phyloP scores from a whole-genome alignment of 768 basidiomycete species.

The Boletus sensibilis region DNA sequence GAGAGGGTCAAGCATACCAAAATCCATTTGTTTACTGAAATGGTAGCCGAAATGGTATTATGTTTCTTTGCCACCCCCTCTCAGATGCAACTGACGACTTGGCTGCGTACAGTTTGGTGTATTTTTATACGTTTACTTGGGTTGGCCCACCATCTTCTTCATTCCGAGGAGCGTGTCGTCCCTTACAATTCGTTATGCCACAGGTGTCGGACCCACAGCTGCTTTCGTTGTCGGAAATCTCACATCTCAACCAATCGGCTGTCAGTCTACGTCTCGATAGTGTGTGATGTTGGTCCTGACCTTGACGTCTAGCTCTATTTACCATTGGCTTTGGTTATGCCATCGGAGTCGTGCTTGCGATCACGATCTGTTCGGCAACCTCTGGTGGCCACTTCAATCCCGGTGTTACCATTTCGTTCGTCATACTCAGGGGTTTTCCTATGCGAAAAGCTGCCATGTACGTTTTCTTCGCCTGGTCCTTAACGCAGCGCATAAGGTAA shows the following conservation, averaged over 20 bases:
- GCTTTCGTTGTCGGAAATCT: conserved; percentile 49
- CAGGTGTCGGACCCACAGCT: conserved; percentile 56
- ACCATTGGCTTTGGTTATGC: conserved; percentile 60
- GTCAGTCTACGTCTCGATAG: conserved; percentile 38
- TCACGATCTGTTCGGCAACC: conserved; percentile 48
- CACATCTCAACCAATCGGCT: conserved; percentile 45
- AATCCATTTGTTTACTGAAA: conserved; percentile 55
- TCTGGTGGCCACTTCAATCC: conserved; percentile 73
- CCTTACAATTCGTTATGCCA: not conserved
- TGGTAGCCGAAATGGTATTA: conserved; percentile 58
- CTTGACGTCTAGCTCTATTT: conserved; percentile 41
- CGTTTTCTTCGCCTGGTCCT: conserved; percentile 15
- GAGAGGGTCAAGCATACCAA: conserved; percentile 46
- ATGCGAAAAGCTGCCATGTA: conserved; percentile 50
- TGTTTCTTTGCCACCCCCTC: not conserved
- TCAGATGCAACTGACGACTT: conserved; percentile 1
- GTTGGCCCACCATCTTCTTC: conserved; percentile 24
- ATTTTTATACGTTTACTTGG: conserved; percentile 58
- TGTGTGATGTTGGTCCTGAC: not conserved
- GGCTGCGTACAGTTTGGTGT: conserved; percentile 49
- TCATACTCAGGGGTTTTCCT: conserved; percentile 57
- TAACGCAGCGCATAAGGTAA: not conserved
- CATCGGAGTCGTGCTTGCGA: conserved; percentile 57
- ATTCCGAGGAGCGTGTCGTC: not conserved
- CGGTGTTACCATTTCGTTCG: conserved; percentile 51